These are phyloP conservation scores for Quercus mongolica DNA, from an alignment of 306 rosid genomes.

Conservation along the genomic window DNA sequence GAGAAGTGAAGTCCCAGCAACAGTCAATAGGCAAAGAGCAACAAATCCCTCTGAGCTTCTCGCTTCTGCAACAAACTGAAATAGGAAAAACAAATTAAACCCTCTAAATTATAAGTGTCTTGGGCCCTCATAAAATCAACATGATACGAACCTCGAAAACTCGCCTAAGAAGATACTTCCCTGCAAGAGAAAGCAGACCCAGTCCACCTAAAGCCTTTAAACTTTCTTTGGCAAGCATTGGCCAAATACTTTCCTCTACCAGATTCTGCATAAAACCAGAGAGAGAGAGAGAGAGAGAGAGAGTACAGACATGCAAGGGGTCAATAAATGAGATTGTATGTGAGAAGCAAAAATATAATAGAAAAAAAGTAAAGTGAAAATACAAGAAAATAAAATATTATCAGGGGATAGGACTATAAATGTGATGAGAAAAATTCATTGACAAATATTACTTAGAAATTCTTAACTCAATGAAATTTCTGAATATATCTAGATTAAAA, in stretches of 20 bases:
- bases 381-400: neutral
- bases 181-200: slow-evolving; percentile 94
- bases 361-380: neutral
- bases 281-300: neutral
- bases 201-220: slow-evolving; percentile 92
- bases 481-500: neutral
- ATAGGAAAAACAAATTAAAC: slow-evolving; percentile 35
- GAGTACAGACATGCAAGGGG: neutral
- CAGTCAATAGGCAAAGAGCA: slow-evolving; percentile 93
- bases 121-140: slow-evolving; percentile 11
- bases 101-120: slow-evolving; percentile 12
- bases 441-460: neutral
- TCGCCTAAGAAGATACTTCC: slow-evolving; percentile 87
- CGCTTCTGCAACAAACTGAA: slow-evolving; percentile 97
- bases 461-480: neutral
- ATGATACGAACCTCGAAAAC: slow-evolving; percentile 74
- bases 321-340: slow-evolving; percentile 5
- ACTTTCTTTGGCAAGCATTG: slow-evolving; percentile 94
- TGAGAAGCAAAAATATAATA: neutral
- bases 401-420: neutral
- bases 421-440: neutral
- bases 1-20: slow-evolving; percentile 90
- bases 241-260: slow-evolving; percentile 82
- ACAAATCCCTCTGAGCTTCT: slow-evolving; percentile 99
- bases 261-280: slow-evolving; percentile 45